A percentile compares a stretch with the other conserved stretches of the same genome.
Evolutionary conservation across 352 stramenopile species (phyloP).

Genomic region (Phytophthora colocasiae): DNA sequence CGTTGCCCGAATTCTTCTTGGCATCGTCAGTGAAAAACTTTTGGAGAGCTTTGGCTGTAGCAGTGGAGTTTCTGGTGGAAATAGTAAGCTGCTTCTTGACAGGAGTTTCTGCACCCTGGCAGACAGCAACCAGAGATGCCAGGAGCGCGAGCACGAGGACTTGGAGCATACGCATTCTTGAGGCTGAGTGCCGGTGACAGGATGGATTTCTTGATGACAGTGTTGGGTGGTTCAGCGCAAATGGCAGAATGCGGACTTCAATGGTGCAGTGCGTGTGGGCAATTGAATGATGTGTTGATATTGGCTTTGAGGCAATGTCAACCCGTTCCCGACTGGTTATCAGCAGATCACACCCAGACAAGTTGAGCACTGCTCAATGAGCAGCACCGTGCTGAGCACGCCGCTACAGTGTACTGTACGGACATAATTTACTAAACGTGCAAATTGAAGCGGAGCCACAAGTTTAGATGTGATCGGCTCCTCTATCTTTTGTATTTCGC

Average conservation of each 20-base stretch:
- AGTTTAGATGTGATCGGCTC: background rate
- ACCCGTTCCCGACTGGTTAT: slow-evolving; percentile 1
- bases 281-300: slow-evolving; percentile 16
- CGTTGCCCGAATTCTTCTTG: slow-evolving; percentile 21
- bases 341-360: slow-evolving; percentile 15
- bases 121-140: slow-evolving; percentile 8
- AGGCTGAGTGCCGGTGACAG: background rate
- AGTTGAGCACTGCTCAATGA: background rate
- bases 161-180: slow-evolving; percentile 18
- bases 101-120: background rate
- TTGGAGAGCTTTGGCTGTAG: slow-evolving; percentile 21
- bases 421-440: too few species aligned
- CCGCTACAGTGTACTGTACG: too few species aligned
- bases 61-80: slow-evolving; percentile 7
- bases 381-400: background rate
- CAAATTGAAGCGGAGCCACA: slow-evolving; percentile 7
- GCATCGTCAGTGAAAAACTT: slow-evolving; percentile 23
- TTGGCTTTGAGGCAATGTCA: slow-evolving; percentile 8
- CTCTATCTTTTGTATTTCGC: slow-evolving; percentile 7
- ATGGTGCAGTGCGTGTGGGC: background rate
- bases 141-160: slow-evolving; percentile 8
- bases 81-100: slow-evolving; percentile 23
- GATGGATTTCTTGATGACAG: background rate
- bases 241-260: slow-evolving; percentile 12
- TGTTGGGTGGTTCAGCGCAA: slow-evolving; percentile 16